Percentiles rank a stretch among this genome's conserved stretches.
These are phyloP conservation scores for Capsicum rhomboideum DNA, from an alignment of 257 asterid genomes.

Conservation along the genomic window DNA sequence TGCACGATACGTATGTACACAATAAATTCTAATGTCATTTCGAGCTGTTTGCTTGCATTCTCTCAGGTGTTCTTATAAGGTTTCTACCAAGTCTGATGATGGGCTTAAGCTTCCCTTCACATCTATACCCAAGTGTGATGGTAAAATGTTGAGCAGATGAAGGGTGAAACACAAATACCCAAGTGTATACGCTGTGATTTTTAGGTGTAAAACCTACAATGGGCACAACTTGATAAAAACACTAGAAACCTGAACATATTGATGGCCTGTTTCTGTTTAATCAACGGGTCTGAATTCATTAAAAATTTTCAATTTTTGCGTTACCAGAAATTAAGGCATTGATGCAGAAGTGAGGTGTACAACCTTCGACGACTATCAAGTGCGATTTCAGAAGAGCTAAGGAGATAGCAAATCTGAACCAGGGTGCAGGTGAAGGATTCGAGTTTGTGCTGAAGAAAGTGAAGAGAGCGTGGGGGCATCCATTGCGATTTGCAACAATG, in stretches of 20 bases:
- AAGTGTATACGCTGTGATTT: not conserved
- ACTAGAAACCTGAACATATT: not conserved
- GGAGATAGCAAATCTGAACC: no score
- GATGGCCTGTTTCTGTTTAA: not conserved
- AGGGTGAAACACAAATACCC: not conserved
- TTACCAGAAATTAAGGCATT: not conserved
- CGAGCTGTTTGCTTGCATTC: not conserved
- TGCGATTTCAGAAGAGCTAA: no score
- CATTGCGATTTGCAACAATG: no score
- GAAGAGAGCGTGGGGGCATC: no score
- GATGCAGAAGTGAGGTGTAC: not conserved
- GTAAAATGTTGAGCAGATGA: not conserved
- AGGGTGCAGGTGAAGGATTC: no score
- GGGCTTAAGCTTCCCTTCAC: not conserved
- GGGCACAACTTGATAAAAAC: not conserved
- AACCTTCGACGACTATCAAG: not conserved
- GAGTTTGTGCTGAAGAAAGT: no score
- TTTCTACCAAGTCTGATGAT: not conserved
- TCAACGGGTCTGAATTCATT: not conserved
- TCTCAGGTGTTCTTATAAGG: not conserved
- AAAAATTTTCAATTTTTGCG: not conserved
- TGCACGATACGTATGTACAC: not conserved
- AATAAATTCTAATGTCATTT: not conserved
- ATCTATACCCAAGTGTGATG: not conserved
- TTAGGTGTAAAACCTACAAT: not conserved